Evolutionary conservation across 352 stramenopile genomes (phyloP).

Genomic region (Pythium grandisporangium): DNA sequence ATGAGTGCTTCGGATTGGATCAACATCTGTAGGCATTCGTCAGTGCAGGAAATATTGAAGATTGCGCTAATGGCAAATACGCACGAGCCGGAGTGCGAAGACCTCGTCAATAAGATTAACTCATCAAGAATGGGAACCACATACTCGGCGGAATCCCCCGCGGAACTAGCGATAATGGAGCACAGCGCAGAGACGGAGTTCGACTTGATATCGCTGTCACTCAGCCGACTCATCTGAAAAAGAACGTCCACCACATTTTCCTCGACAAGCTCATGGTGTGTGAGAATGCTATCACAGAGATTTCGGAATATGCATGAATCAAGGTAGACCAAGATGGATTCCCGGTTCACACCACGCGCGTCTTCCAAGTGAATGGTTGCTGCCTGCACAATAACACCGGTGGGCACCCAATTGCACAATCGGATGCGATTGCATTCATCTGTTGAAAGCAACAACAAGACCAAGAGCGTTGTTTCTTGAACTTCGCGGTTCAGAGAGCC

Average conservation of each 20-base stretch:
- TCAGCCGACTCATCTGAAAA: conserved; percentile 44
- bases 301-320: conserved; percentile 69
- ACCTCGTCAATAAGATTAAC: conserved; percentile 35
- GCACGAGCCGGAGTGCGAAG: conserved; percentile 16
- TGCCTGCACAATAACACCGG: conserved; percentile 26
- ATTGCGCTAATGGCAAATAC: conserved; percentile 52
- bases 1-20: conserved; percentile 21
- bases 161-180: conserved; percentile 53
- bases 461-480: conserved; percentile 41
- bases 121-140: conserved; percentile 45
- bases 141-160: conserved; percentile 33
- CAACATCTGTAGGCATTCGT: conserved; percentile 45
- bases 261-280: conserved; percentile 64
- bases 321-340: conserved; percentile 22
- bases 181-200: conserved; percentile 64
- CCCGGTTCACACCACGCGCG: neutral
- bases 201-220: conserved; percentile 37
- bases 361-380: conserved; percentile 17
- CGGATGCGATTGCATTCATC: conserved; percentile 62
- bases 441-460: conserved; percentile 43
- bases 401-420: conserved; percentile 58
- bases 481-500: conserved; percentile 22
- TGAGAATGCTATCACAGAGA: conserved; percentile 61
- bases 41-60: conserved; percentile 73
- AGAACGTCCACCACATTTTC: conserved; percentile 38